These are phyloP conservation scores for Pistacia integerrima DNA, from an alignment of 345 rosid species.

Conservation along the genomic window DNA sequence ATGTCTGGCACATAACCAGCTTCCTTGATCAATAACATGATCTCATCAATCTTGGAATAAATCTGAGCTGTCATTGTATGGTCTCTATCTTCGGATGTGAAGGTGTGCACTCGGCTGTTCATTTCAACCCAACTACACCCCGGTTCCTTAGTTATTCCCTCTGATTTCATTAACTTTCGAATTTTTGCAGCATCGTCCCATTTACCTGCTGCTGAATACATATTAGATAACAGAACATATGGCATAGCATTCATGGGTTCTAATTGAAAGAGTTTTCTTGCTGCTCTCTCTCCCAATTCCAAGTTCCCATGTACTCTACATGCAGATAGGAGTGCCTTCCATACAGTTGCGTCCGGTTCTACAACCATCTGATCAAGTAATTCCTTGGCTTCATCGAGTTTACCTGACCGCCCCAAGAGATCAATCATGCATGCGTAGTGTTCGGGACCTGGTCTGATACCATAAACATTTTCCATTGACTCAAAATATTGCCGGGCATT, in stretches of 20 bases:
- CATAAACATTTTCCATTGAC: constrained; percentile 60
- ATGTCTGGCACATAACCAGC: constrained; percentile 78
- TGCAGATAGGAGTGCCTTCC: constrained; percentile 81
- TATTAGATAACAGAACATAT: constrained; percentile 70
- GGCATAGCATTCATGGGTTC: constrained; percentile 78
- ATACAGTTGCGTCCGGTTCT: constrained; percentile 78
- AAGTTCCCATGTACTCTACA: constrained; percentile 71
- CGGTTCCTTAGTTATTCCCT: constrained; percentile 74
- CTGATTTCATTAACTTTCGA: constrained; percentile 72
- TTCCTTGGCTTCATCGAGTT: constrained; percentile 61
- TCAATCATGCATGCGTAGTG: constrained; percentile 96
- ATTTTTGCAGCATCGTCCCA: constrained; percentile 76
- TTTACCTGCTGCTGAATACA: constrained; percentile 68
- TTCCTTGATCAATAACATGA: constrained; percentile 62
- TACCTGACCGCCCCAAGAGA: constrained; percentile 82
- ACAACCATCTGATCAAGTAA: constrained; percentile 65
- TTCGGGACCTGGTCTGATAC: constrained; percentile 76
- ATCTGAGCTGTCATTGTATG: constrained; percentile 66
- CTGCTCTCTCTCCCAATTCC: constrained; percentile 81
- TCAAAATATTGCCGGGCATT: constrained; percentile 59
- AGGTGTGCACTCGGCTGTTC: constrained; percentile 62
- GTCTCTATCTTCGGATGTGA: constrained; percentile 74
- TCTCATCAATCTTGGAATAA: constrained; percentile 71
- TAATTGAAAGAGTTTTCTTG: constrained; percentile 60
- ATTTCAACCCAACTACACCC: constrained; percentile 83